These are phyloP conservation scores for Linum lewisii DNA, from an alignment of 345 rosid species.

Conservation along the genomic window DNA sequence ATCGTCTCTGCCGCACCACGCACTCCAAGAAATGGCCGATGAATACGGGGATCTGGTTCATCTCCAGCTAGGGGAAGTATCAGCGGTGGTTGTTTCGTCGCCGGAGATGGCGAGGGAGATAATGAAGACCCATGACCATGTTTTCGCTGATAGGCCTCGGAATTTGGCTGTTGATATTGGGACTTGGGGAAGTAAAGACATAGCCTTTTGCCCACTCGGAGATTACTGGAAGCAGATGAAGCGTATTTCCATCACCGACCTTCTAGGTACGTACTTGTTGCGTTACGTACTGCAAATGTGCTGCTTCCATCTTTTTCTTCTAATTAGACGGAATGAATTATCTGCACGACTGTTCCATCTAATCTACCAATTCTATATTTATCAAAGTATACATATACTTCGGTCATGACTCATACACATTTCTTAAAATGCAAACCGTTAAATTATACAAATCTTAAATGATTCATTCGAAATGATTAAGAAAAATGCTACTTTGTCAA, in stretches of 20 bases:
- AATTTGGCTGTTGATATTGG: neutral
- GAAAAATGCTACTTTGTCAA: no score
- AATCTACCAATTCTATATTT: no score
- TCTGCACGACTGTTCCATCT: no score
- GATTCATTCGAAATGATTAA: no score
- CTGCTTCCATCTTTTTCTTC: no score
- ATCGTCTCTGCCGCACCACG: constrained; percentile 7
- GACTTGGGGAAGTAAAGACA: neutral
- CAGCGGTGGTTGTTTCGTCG: neutral
- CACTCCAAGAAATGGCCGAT: neutral
- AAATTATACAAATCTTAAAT: no score
- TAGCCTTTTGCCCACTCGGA: constrained; percentile 12
- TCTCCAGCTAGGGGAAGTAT: constrained; percentile 1
- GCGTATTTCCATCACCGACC: constrained; percentile 1
- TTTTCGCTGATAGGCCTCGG: neutral
- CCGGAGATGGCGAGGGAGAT: neutral
- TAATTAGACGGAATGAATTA: no score
- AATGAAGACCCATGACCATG: constrained; percentile 1
- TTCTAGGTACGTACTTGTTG: neutral
- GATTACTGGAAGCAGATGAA: constrained; percentile 17
- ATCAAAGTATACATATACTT: no score
- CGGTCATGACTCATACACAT: no score
- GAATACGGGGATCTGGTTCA: neutral
- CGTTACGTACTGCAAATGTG: no score
- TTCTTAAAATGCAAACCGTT: no score